Base-by-base conservation (phyloP, 2,329 filamentous ascomycete genomes). In the Sordariomycetes sp. region DNA sequence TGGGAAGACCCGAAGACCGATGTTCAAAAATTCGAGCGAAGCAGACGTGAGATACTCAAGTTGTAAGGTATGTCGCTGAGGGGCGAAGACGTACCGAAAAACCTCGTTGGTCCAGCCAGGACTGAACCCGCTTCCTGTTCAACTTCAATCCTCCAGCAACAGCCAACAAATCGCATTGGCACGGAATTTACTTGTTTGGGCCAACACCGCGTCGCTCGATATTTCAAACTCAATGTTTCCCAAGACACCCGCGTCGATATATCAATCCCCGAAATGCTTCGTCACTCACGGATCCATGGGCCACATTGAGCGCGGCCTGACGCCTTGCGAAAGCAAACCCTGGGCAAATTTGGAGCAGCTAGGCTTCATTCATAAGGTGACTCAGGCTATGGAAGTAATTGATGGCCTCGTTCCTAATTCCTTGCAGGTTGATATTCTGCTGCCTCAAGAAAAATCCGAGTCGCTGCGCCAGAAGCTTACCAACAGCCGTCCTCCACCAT, bases 261-360 rank as follows among this genome's bases (percentile, higher is more conserved):
- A 74, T 42, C 70, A 72, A 46, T 51, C 62, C 25, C 63, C 74
- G 35, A 92, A 82, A 68, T 88, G 84, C 56, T 81, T 74, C 55
- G 79, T 86, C 42, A 83, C 80, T 1, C 75, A 84, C 48, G 77
- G 77, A 26, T 64, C 66, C 10, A 73, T 90, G 54, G 63, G 68
- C 20, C 81, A 85, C 58, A 64, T 90, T 29, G 77, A 94, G 53
- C 68, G 76, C 6, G 69, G 72, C 37, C 81, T 86, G 47, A 69
- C 75, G 20, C 81, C 86, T 3, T 66, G 63, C 6, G 88, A 82
- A 50, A 80, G 76, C 48, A 79, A 83, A 46, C 88, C 86, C 4
- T 94, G 90, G 68, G 70, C 74, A 1, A 68, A 75, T 1, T 70
- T 94, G 41, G 55, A 72, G 17, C 60, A 66, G 2, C 76, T 83